Conservation (phyloP, 257 asterid species). For the Cordia subcordata region DNA sequence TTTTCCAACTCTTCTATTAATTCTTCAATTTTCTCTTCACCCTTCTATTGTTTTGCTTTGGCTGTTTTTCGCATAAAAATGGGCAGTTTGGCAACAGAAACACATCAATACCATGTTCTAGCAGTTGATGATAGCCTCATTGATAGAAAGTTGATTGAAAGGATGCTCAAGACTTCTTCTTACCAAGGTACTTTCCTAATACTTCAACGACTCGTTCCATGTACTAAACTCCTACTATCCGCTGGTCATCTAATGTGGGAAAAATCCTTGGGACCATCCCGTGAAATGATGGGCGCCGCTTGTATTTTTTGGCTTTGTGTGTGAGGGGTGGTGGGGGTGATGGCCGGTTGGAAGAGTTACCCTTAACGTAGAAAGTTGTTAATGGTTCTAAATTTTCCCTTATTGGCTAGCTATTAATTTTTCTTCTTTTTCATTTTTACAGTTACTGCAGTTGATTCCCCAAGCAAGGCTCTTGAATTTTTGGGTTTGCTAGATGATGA, state of each 20-base stretch:
- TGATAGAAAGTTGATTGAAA: conserved; percentile 54
- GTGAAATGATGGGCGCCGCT: too few relatives aligned
- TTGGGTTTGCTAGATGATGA: conserved; percentile 50
- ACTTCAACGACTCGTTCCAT: too few relatives aligned
- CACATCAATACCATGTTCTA: conserved; percentile 39
- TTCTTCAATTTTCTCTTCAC: not conserved
- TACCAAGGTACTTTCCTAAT: conserved; percentile 40
- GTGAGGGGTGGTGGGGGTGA: too few relatives aligned
- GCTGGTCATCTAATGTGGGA: too few relatives aligned
- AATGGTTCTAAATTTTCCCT: not conserved
- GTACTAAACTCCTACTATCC: too few relatives aligned
- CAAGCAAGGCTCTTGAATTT: conserved; percentile 46
- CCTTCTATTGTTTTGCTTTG: too few relatives aligned
- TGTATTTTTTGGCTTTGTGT: too few relatives aligned
- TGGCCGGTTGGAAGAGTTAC: too few relatives aligned
- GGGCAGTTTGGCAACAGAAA: not conserved
- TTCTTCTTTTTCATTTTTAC: not conserved
- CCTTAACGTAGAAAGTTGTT: too few relatives aligned
- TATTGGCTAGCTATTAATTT: too few relatives aligned
- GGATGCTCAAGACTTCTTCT: conserved; percentile 56
- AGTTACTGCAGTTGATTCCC: conserved; percentile 67
- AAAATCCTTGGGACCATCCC: too few relatives aligned
- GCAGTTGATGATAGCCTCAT: conserved; percentile 64
- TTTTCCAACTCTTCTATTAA: not conserved
- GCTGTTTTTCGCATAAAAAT: not conserved